Evolutionary conservation across 192 early-diverging fungal genomes (phyloP).

Genomic region (Gaertneriomyces semiglobifer): DNA sequence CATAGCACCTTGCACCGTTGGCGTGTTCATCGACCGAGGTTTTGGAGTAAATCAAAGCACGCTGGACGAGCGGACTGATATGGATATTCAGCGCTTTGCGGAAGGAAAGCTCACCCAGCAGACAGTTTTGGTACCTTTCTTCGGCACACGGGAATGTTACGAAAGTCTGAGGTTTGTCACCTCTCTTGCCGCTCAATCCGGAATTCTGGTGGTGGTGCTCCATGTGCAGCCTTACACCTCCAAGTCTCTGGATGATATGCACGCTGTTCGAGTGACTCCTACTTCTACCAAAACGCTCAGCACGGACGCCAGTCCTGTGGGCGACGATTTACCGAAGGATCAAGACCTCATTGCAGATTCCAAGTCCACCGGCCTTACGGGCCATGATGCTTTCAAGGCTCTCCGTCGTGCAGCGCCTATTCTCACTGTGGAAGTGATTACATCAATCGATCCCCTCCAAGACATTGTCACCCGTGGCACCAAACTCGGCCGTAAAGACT

Average conservation of each 20-base stretch:
- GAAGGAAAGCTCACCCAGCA: constrained; percentile 43
- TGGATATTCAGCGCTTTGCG: not conserved
- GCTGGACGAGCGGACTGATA: not conserved
- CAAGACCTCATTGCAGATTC: not conserved
- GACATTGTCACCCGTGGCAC: constrained; percentile 35
- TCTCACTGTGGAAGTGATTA: constrained; percentile 23
- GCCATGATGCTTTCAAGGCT: constrained; percentile 8
- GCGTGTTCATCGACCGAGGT: constrained; percentile 68
- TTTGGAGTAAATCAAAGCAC: constrained; percentile 44
- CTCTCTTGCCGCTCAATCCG: constrained; percentile 41
- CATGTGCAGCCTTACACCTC: not conserved
- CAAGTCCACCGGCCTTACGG: constrained; percentile 19
- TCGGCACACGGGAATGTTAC: constrained; percentile 73
- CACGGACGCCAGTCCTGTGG: not conserved
- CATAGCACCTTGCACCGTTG: constrained; percentile 45
- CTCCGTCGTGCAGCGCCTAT: not conserved
- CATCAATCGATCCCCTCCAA: constrained; percentile 33
- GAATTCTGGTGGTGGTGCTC: constrained; percentile 18
- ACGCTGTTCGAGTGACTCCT: not conserved
- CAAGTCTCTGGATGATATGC: not conserved
- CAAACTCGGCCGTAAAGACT: constrained; percentile 43
- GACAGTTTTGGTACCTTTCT: constrained; percentile 66
- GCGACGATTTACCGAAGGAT: not conserved
- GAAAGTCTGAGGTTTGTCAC: constrained; percentile 57
- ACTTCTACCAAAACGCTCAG: not conserved